Conservation (phyloP, 148 eudicot species). For the Chenopodium suecicum region DNA sequence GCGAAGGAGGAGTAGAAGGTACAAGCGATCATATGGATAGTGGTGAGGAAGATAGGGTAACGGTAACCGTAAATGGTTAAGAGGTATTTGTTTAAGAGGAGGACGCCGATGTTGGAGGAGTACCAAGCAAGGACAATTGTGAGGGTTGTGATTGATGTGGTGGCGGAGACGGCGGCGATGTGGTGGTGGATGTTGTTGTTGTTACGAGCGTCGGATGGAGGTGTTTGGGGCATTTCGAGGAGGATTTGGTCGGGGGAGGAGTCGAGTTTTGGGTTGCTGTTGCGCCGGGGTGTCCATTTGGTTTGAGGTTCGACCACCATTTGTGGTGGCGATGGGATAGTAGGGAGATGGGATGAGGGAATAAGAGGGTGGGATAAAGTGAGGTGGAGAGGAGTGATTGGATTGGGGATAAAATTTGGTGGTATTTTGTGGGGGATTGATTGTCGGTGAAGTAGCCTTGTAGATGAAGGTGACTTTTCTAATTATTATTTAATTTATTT, state of each 20-base stretch:
- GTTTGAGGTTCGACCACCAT: slow-evolving; percentile 57
- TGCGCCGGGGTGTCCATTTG: slow-evolving; percentile 66
- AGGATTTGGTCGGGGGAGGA: slow-evolving; percentile 20
- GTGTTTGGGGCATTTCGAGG: slow-evolving; percentile 59
- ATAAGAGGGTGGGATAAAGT: too few species aligned
- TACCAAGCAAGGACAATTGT: slow-evolving; percentile 64
- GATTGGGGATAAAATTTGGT: background rate
- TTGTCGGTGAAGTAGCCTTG: slow-evolving; percentile 15
- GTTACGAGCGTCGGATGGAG: slow-evolving; percentile 53
- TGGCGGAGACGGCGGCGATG: background rate
- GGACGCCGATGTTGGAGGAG: slow-evolving; percentile 80
- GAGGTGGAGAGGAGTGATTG: slow-evolving; percentile 9
- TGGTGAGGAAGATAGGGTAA: slow-evolving; percentile 81
- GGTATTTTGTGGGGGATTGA: too few species aligned
- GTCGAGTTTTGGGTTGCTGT: slow-evolving; percentile 69
- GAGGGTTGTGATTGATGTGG: slow-evolving; percentile 38
- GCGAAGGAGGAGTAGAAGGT: slow-evolving; percentile 49
- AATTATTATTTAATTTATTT: background rate
- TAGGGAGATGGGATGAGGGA: background rate
- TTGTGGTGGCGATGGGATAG: background rate
- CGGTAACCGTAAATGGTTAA: slow-evolving; percentile 66
- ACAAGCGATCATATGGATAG: slow-evolving; percentile 76
- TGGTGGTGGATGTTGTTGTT: background rate
- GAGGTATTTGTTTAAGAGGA: slow-evolving; percentile 76
- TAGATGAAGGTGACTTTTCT: background rate